Evolutionary conservation across 2,329 filamentous ascomycete genomes (phyloP), one percentile per base, ranked within the genome.

Genomic region (Penicillium rolfsii): DNA sequence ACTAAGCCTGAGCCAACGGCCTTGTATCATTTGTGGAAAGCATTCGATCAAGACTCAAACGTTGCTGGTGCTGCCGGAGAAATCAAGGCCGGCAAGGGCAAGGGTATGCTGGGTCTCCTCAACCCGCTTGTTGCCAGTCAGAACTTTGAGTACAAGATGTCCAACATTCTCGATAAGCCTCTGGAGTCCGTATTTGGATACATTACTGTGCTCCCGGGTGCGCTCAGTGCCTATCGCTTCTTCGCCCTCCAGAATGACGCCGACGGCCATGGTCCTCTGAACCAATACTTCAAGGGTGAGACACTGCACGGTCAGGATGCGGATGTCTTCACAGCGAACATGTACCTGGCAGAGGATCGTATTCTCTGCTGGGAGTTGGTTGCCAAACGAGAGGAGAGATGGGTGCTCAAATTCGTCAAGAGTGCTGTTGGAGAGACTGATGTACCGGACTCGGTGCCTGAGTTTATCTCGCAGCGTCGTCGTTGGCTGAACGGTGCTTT

Each of bases 61-160:
- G 95, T 99, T 28, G 95, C 94, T 0, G 96, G 95, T 52, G 95
- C 95, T 28, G 97, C 95, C 65, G 95, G 95, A 67, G 95, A 99
- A 77, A 99, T 99, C 77, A 97, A 94, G 75, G 95, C 95, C 0
- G 96, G 96, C 79, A 96, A 97, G 76, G 95, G 95, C 7, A 91
- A 89, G 67, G 88, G 85, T 26, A 93, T 92, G 73, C 81, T 87
- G 5, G 92, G 94, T 64, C 83, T 99, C 16, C 81, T 99, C 49
- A 99, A 99, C 71, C 95, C 95, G 0, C 83, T 99, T 5, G 94
- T 99, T 16, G 95, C 95, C 0, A 96, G 93, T 49, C 95, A 99
- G 72, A 99, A 99, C 75, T 99, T 99, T 68, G 95, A 99, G 81
- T 99, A 99, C 83, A 99, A 99, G 79, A 97, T 99, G 92, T 97